A percentile compares a stretch with the other conserved stretches of the same genome.
phyloP scores from a whole-genome alignment of 495 filamentous ascomycete genomes.

The Massariosphaeria phaeospora region DNA sequence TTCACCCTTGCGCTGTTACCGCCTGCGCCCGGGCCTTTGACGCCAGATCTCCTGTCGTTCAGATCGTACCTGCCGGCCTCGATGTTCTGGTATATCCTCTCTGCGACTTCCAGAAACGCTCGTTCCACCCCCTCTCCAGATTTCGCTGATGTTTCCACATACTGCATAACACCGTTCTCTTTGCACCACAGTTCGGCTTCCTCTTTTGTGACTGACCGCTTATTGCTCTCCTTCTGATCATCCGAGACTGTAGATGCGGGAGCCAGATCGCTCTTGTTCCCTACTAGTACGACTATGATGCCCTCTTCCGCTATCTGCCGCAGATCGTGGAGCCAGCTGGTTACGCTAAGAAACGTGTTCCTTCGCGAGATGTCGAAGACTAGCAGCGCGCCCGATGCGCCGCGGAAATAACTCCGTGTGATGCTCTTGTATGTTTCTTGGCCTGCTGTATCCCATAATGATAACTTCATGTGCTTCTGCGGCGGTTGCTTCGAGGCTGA shows the following conservation, averaged over 20 bases:
- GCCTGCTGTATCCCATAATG: constrained; percentile 93
- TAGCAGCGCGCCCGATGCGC: constrained; percentile 82
- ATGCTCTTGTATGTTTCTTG: constrained; percentile 97
- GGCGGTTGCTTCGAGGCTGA: constrained; percentile 64
- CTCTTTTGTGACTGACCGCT: constrained; percentile 67
- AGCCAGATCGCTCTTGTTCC: constrained; percentile 86
- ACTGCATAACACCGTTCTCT: constrained; percentile 74
- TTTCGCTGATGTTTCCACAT: constrained; percentile 95
- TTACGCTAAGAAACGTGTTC: constrained; percentile 78
- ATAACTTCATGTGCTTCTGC: constrained; percentile 57
- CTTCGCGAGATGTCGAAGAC: constrained; percentile 91
- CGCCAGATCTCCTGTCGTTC: constrained; percentile 88
- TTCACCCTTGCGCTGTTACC: constrained; percentile 49
- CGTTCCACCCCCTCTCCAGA: constrained; percentile 87
- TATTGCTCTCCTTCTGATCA: constrained; percentile 46
- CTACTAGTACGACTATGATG: constrained; percentile 89
- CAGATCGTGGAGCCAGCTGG: constrained; percentile 87
- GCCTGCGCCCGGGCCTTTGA: constrained; percentile 67
- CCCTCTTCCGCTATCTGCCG: constrained; percentile 87
- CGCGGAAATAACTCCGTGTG: constrained; percentile 91
- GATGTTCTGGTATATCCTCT: constrained; percentile 92
- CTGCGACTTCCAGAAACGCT: constrained; percentile 87
- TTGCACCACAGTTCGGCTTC: constrained; percentile 88
- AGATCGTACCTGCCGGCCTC: constrained; percentile 89
- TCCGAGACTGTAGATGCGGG: constrained; percentile 24